phyloP scores from a whole-genome alignment of 1,139 yeast species.

The Debaryomycetaceae sp. region DNA sequence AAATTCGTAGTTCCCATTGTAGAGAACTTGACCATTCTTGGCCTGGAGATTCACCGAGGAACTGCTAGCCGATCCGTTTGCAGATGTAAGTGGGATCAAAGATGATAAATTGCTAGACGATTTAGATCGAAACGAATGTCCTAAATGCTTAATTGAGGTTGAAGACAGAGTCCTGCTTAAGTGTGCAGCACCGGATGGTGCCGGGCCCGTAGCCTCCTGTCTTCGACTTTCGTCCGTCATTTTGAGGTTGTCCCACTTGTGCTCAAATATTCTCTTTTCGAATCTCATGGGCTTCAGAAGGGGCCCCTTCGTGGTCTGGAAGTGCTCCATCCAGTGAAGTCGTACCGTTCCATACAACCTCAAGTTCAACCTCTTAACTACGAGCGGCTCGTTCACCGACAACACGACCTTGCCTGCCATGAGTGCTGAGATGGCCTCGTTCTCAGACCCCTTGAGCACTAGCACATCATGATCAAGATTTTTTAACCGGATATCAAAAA shows the following conservation, averaged over 20 bases:
- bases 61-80: constrained; percentile 6
- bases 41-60: constrained; percentile 7
- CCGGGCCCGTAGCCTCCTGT: constrained; percentile 7
- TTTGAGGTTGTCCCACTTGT: constrained; percentile 71
- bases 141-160: constrained; percentile 32
- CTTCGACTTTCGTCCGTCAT: constrained; percentile 29
- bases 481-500: constrained; percentile 60
- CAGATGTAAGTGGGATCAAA: constrained; percentile 12
- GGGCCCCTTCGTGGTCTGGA: constrained; percentile 38
- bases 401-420: constrained; percentile 76
- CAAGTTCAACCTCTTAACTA: constrained; percentile 60
- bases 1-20: constrained; percentile 80
- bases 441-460: constrained; percentile 71
- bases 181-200: constrained; percentile 8
- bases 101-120: constrained; percentile 25
- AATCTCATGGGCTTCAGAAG: constrained; percentile 51
- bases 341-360: constrained; percentile 63
- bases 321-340: constrained; percentile 53
- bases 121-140: constrained; percentile 28
- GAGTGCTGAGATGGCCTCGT: constrained; percentile 74
- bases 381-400: constrained; percentile 71
- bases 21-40: constrained; percentile 5
- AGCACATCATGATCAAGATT: constrained; percentile 77
- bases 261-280: constrained; percentile 68
- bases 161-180: constrained; percentile 28